Base-by-base conservation (phyloP, 352 stramenopile genomes). In the Phytophthora podocarpi region DNA sequence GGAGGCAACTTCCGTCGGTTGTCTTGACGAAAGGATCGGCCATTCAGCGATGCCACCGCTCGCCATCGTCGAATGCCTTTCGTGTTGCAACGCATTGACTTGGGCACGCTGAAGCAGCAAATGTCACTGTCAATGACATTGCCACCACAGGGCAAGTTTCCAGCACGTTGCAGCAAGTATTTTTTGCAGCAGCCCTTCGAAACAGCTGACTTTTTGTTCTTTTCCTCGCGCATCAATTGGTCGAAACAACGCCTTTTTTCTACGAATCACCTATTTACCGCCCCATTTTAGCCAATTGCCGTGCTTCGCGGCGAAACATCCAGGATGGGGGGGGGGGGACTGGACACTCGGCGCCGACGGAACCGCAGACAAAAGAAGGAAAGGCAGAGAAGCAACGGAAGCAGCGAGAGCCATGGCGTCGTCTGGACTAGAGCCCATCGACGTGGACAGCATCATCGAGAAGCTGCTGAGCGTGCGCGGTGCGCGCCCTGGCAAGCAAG, bases 381-480 rank as follows among this genome's bases (percentile, higher is more conserved):
- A 67, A 62, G 54, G 59, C 43, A 57, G 46, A 67, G 50, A 75
- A 74, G 28, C 46, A 57, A 47, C 18, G 12, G 27, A 56, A 68
- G 43, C 15, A 67, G 56, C n/a, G 13, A 55, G 12, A 52, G 35
- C 54, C 27, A 83, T 83, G 73, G 64, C 67, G 42, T 77, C 75
- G 24, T 78, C 73, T 47, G 67, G 71, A 74, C 71, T 93, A 53
- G 84, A 93, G 42, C 80, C 85, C 47, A 90, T 95, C 60, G 84
- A 93, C 53, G 83, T 96, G 24, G 87, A 96, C 70, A 57, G 47
- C 50, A 93, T 97, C 74, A 96, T 97, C 59, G 85, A 95, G 60
- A 93, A 97, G 78, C 75, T 96, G 57, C 79, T 98, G 46, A 92
- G 86, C 53, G 92, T 98, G 54, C 78, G 91, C 52, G 90, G 89